Conservation (phyloP, 2,329 filamentous ascomycete genomes). For the Neofusicoccum kwambonambiense region DNA sequence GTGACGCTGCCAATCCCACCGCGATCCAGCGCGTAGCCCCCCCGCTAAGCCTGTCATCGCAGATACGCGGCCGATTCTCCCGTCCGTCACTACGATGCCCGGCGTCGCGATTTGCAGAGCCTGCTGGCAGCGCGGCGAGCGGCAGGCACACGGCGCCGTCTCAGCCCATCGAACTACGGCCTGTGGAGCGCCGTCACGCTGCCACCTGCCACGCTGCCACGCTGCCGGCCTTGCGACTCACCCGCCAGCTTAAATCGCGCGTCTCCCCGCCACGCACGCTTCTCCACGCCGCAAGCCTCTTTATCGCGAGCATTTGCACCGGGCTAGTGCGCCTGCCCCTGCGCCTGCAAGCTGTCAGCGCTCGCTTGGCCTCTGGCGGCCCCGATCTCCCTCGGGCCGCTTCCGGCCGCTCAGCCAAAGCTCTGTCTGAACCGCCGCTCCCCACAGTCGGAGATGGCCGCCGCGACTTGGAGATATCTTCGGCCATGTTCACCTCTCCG, state of each 20-base stretch:
- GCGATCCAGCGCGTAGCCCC: background rate
- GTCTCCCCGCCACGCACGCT: background rate
- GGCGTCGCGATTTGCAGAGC: background rate
- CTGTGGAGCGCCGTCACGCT: too few relatives aligned
- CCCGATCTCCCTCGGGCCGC: slow-evolving; percentile 8
- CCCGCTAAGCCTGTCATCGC: too few relatives aligned
- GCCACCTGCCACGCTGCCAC: too few relatives aligned
- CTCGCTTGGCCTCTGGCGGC: background rate
- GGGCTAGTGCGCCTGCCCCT: background rate
- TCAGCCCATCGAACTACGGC: background rate
- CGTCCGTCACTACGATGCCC: background rate
- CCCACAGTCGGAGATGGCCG: background rate
- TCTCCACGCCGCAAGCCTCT: background rate
- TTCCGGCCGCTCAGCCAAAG: background rate
- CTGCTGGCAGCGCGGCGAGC: background rate
- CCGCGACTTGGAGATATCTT: background rate
- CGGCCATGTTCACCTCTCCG: too few relatives aligned
- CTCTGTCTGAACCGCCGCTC: background rate
- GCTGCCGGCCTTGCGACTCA: background rate
- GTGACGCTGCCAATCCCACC: background rate
- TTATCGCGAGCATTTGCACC: background rate
- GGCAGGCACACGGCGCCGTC: background rate
- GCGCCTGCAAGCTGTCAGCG: background rate
- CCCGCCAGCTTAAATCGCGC: background rate
- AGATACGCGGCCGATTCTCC: background rate